phyloP scores from a whole-genome alignment of 2,329 filamentous ascomycete genomes.

The Ceratocystis huliohia region DNA sequence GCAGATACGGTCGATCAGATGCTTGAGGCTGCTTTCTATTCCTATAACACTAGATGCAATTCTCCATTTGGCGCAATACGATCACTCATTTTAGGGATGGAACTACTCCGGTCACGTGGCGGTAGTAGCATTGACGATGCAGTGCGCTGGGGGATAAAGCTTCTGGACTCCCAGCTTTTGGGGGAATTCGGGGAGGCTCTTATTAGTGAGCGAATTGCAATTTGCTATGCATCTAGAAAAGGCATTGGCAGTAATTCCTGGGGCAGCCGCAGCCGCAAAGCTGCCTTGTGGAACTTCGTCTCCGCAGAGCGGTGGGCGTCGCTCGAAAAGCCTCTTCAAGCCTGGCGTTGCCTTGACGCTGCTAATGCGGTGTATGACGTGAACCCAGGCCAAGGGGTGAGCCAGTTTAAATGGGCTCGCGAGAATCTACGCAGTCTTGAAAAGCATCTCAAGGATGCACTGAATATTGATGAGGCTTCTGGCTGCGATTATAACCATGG shows the following conservation, averaged over 20 bases:
- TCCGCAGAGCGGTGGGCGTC: constrained; percentile 74
- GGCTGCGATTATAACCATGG: background rate
- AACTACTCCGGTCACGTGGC: constrained; percentile 70
- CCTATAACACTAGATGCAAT: constrained; percentile 74
- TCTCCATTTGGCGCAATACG: constrained; percentile 70
- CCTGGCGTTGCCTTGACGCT: constrained; percentile 59
- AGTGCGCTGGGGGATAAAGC: constrained; percentile 67
- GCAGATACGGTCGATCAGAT: constrained; percentile 73
- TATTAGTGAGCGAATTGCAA: constrained; percentile 71
- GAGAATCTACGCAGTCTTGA: constrained; percentile 17
- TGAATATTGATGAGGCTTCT: constrained; percentile 4
- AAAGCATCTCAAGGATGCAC: constrained; percentile 12
- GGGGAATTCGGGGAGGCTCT: constrained; percentile 68
- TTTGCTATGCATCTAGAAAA: constrained; percentile 65
- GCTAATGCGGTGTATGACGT: constrained; percentile 13
- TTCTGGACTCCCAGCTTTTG: constrained; percentile 66
- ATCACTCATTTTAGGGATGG: constrained; percentile 60
- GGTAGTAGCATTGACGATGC: constrained; percentile 74
- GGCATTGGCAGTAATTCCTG: constrained; percentile 53
- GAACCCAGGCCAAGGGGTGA: constrained; percentile 11
- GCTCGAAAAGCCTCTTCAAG: constrained; percentile 63
- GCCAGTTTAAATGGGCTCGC: constrained; percentile 12
- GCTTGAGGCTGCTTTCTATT: constrained; percentile 83
- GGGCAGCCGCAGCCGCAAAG: constrained; percentile 67
- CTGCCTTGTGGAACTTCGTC: constrained; percentile 76